Base-by-base conservation (phyloP, 495 filamentous ascomycete genomes). In the Penicillium daleae region DNA sequence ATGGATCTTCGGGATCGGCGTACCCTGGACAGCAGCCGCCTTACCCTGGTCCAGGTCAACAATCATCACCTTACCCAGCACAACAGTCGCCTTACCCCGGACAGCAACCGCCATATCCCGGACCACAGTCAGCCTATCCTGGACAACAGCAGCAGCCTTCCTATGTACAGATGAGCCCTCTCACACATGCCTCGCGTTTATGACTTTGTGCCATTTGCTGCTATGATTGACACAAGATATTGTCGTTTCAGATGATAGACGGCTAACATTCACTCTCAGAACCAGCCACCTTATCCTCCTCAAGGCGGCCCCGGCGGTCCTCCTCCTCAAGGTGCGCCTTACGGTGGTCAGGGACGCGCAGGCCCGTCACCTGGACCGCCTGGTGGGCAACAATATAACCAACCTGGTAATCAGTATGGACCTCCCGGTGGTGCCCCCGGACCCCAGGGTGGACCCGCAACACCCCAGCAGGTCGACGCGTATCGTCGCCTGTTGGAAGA, bases 401-500 rank as follows among this genome's bases (percentile, higher is more conserved):
- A 70, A 15, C 73, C 71, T 6, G 66, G 61, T 35, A 71, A 71
- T 24, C 68, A 65, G 53, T 74, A 73, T 64, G 71, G 64, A 6
- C 54, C 73, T 12, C 73, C 71, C 10, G 68, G 68, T 27, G 62
- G 63, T 50, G 60, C 33, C 10, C 62, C 65, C 22, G 67, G 71
- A 2, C 49, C 66, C 33, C 69, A 68, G 50, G 68, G 72, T 19
- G 65, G 70, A 37, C 74, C 70, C 46, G 76, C 75, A 4, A 82
- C 78, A 5, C 78, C 80, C 3, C 79, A 82, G 42, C 80, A 86
- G 50, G 64, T 83, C 15, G 74, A 66, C 17, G 77, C 80, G 0
- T 89, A 87, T 68, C 81, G 81, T 61, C 82, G 82, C 55, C 65
- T 83, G 22, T 71, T 89, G 52, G 74, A 85, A 53, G 63, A 65